A percentile compares a stretch with the other conserved stretches of the same genome.
These are phyloP conservation scores for Fusarium paranaense DNA, from an alignment of 2,329 filamentous ascomycete genomes.

Conservation along the genomic window DNA sequence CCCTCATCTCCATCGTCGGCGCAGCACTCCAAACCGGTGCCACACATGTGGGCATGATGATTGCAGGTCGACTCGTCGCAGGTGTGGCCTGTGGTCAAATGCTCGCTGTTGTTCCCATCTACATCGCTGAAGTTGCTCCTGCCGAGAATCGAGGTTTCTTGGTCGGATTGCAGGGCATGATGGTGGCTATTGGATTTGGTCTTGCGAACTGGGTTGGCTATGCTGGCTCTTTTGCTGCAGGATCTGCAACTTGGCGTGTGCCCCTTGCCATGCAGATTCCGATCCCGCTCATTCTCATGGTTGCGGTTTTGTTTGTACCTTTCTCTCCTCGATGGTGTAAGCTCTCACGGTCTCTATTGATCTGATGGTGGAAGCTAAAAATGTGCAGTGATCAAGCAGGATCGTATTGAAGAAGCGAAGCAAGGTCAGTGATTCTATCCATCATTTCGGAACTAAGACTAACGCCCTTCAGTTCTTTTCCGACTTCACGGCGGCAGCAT, in stretches of 20 bases:
- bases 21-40: neutral
- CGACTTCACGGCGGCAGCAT: neutral
- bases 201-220: neutral
- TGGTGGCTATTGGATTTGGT: neutral
- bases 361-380: neutral
- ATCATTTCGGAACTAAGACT: neutral
- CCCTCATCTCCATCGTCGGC: slow-evolving; percentile 1
- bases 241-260: neutral
- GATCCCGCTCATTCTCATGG: neutral
- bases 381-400: neutral
- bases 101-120: neutral
- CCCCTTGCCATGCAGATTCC: neutral
- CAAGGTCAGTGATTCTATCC: neutral
- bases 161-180: neutral
- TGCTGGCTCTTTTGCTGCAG: neutral
- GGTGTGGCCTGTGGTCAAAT: neutral
- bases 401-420: neutral
- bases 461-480: neutral
- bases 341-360: neutral
- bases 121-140: neutral
- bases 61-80: neutral
- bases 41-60: neutral
- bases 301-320: neutral
- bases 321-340: neutral
- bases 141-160: neutral